Evolutionary conservation across 1,284 basidiomycete species (phyloP).

Genomic region (Cryptococcus maquisensis): DNA sequence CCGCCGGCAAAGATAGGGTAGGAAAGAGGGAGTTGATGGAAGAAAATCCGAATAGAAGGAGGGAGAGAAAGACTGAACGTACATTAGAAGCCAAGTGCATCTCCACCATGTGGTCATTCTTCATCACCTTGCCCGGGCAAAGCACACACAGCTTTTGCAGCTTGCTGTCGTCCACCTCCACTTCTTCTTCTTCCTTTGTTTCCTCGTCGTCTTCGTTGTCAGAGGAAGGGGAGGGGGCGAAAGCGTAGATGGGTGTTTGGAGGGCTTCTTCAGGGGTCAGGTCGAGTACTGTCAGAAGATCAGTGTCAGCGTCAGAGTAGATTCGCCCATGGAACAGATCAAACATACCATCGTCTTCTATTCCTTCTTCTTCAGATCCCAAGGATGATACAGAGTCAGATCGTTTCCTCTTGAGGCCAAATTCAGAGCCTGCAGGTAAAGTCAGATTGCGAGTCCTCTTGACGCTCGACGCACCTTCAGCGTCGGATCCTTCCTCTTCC

Average conservation of each 20-base stretch:
- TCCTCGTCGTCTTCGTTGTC: not conserved
- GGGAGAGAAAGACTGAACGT: conserved; percentile 45
- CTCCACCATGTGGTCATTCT: conserved; percentile 59
- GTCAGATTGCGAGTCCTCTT: not conserved
- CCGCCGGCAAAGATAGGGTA: too few species aligned
- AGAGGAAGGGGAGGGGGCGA: conserved; percentile 44
- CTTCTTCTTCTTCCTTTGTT: not conserved
- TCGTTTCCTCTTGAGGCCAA: not conserved
- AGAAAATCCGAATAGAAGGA: too few species aligned
- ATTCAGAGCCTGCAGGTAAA: not conserved
- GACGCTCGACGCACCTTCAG: not conserved
- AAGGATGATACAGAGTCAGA: conserved; percentile 1
- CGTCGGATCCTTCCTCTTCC: conserved; percentile 24
- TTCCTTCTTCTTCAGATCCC: conserved; percentile 44
- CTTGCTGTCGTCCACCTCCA: not conserved
- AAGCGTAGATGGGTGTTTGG: conserved; percentile 59
- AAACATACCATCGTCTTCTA: conserved; percentile 48
- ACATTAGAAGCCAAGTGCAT: conserved; percentile 64
- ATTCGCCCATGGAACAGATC: not conserved
- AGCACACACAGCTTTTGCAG: conserved; percentile 59
- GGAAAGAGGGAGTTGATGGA: not conserved
- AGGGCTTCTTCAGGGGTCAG: conserved; percentile 62
- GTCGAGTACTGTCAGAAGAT: conserved; percentile 40
- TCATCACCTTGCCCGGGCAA: conserved; percentile 70
- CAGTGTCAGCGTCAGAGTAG: not conserved